Base-by-base conservation (phyloP, 1,284 basidiomycete species). In the Ustilago tritici region DNA sequence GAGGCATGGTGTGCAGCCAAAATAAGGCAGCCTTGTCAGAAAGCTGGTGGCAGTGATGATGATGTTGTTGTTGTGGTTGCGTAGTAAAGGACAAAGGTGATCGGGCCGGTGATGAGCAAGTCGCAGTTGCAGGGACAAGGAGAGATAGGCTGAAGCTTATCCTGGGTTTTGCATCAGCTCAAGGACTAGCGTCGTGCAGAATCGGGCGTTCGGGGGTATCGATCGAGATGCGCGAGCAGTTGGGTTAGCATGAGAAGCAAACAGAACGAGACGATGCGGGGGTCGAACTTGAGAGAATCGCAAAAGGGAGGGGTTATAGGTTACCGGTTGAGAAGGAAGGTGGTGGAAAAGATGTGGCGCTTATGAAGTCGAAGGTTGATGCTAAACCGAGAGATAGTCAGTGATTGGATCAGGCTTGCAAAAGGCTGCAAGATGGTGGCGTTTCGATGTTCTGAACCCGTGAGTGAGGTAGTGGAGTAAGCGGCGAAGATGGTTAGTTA, bases 1-100 rank as follows among this genome's bases (percentile, higher is more conserved):
- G 75, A 14, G 75, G 75, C 75, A 78, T 77, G 40, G 38, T 66
- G 54, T 19, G 17, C 36, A 34, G 23, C 23, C 3, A 41, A 31
- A 41, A 47, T 3, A 31, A 43, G 23, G 34, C 10, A 38, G 43
- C 43, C 40, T 41, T 41, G 11, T 17, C n/a, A 17, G 17, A 12
- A 36, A 54, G 15, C 31, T 34, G 52, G 11, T 54, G 34, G 43
- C 43, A 17, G 32, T 43, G 55, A 28, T 38, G 28, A 38, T 8
- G 34, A 55, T 36, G 7, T 7, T 4, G 53, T 23, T 43, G 38
- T 36, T 56, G 55, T 56, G 38, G 35, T 14, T 23, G 12, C 12
- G 36, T 35, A 11, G 6, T 23, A 53, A 17, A 55, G 36, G 53
- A 50, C 49, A 34, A 50, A 9, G 49, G 49, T 50, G 49, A 50